Evolutionary conservation across 1,139 yeast species (phyloP).

Genomic region (Suhomyces chickasaworum): DNA sequence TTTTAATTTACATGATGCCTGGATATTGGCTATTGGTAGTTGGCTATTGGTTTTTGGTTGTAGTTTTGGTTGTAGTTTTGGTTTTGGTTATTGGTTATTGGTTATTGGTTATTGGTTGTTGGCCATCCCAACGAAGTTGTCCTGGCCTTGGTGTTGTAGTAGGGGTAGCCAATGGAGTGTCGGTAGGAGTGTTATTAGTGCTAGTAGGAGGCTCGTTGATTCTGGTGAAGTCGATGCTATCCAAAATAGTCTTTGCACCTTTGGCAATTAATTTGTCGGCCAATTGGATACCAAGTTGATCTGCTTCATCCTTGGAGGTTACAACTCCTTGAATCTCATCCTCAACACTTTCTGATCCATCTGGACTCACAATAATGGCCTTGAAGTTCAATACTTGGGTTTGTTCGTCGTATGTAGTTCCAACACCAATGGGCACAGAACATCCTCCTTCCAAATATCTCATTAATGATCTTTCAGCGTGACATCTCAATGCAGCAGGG

Average conservation of each 20-base stretch:
- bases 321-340: constrained; percentile 43
- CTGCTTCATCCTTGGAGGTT: constrained; percentile 60
- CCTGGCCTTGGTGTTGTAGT: constrained; percentile 8
- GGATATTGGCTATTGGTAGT: constrained; percentile 2
- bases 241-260: constrained; percentile 85
- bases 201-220: constrained; percentile 45
- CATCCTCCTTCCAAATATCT: constrained; percentile 95
- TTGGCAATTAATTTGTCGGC: constrained; percentile 67
- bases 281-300: constrained; percentile 64
- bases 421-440: constrained; percentile 94
- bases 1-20: constrained; percentile 6
- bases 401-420: constrained; percentile 53
- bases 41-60: no score
- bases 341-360: constrained; percentile 72
- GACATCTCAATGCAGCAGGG: constrained; percentile 71
- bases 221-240: constrained; percentile 72
- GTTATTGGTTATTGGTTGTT: no score
- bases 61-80: no score
- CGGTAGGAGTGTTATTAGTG: constrained; percentile 15
- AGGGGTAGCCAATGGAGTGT: constrained; percentile 10
- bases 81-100: no score
- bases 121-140: constrained; percentile 4
- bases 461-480: constrained; percentile 90
- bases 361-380: constrained; percentile 83
- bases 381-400: constrained; percentile 51